Percentiles rank a stretch among this genome's conserved stretches.
These are phyloP conservation scores for Coemansia sp. DNA, from an alignment of 192 early-diverging fungal species.

Conservation along the genomic window DNA sequence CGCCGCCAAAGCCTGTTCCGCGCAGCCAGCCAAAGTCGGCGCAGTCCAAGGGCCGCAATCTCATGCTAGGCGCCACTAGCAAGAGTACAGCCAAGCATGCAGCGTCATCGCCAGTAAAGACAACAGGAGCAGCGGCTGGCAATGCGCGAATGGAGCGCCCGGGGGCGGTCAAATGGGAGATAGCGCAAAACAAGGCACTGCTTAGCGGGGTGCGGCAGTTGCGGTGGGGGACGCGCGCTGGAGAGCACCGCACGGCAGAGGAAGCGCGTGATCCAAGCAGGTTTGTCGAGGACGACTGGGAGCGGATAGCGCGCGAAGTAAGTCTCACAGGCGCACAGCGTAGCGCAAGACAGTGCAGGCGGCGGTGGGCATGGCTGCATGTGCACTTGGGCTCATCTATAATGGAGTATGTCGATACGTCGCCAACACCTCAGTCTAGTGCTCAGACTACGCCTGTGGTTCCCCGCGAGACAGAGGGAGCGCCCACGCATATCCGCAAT, in stretches of 20 bases:
- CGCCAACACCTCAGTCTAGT: slow-evolving; percentile 50
- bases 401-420: slow-evolving; percentile 53
- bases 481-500: slow-evolving; percentile 31
- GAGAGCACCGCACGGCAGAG: background rate
- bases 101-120: background rate
- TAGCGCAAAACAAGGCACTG: slow-evolving; percentile 49
- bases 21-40: background rate
- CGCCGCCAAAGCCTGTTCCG: slow-evolving; percentile 44
- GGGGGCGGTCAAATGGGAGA: slow-evolving; percentile 34
- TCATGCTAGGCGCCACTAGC: slow-evolving; percentile 23
- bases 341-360: slow-evolving; percentile 40
- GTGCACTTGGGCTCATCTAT: slow-evolving; percentile 43
- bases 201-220: slow-evolving; percentile 40
- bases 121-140: background rate
- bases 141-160: background rate
- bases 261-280: slow-evolving; percentile 31
- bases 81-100: slow-evolving; percentile 3
- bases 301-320: slow-evolving; percentile 25
- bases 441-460: slow-evolving; percentile 31
- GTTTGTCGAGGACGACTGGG: slow-evolving; percentile 41
- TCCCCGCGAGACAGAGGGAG: background rate
- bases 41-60: slow-evolving; percentile 31
- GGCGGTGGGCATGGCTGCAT: slow-evolving; percentile 53
- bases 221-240: slow-evolving; percentile 23
- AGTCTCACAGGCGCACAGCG: slow-evolving; percentile 21